Percentiles rank a stretch among this genome's conserved stretches.
phyloP scores from a whole-genome alignment of 139 green algal species.

The Ettlia oleoabundans region DNA sequence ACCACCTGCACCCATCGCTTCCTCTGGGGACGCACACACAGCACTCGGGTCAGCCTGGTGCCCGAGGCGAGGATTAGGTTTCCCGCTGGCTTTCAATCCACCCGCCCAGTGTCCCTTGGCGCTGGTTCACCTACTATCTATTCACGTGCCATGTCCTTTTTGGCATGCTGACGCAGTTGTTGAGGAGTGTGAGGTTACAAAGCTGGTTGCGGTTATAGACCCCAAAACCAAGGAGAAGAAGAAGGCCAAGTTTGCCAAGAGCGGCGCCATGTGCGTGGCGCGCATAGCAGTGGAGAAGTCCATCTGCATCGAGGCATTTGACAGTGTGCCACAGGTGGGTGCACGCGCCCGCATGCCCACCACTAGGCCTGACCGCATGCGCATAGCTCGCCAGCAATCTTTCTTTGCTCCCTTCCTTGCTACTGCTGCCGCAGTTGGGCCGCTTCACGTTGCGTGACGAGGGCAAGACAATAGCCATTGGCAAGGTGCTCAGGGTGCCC shows the following conservation, averaged over 20 bases:
- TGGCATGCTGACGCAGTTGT: slow-evolving; percentile 50
- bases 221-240: slow-evolving; percentile 88
- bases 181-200: slow-evolving; percentile 96
- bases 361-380: too few species aligned
- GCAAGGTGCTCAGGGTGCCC: slow-evolving; percentile 91
- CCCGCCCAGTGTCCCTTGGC: too few species aligned
- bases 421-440: slow-evolving; percentile 63
- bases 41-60: too few species aligned
- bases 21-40: too few species aligned
- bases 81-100: too few species aligned
- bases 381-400: too few species aligned
- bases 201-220: slow-evolving; percentile 84
- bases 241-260: slow-evolving; percentile 86
- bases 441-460: slow-evolving; percentile 95
- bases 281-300: slow-evolving; percentile 75
- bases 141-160: background rate
- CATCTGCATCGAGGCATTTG: slow-evolving; percentile 94
- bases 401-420: background rate
- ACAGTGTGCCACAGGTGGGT: slow-evolving; percentile 79
- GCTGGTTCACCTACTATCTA: background rate
- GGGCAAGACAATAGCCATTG: slow-evolving; percentile 94
- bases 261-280: slow-evolving; percentile 58
- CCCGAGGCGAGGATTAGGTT: too few species aligned
- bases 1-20: too few species aligned
- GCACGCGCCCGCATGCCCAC: too few species aligned